Percentiles rank a stretch among this genome's conserved stretches.
These are phyloP conservation scores for Talaromyces sp. DNA, from an alignment of 2,329 filamentous ascomycete genomes.

Conservation along the genomic window DNA sequence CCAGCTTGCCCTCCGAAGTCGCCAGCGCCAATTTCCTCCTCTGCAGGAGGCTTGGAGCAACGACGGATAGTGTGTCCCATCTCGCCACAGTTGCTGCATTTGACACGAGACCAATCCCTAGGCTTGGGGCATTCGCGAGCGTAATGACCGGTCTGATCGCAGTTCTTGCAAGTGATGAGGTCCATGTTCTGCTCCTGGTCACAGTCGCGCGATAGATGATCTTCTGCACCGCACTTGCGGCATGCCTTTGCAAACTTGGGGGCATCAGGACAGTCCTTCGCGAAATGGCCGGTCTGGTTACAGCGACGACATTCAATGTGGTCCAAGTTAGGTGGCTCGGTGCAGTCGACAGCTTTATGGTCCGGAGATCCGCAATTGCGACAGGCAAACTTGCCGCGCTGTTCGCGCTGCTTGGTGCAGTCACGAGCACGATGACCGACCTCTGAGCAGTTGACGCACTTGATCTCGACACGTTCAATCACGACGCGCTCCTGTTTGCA, in stretches of 20 bases:
- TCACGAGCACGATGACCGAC: conserved; percentile 50
- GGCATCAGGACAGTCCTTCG: conserved; percentile 44
- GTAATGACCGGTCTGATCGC: conserved; percentile 44
- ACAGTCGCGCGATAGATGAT: conserved; percentile 43
- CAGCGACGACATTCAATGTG: conserved; percentile 46
- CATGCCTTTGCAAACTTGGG: conserved; percentile 35
- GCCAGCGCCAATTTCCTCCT: conserved; percentile 18
- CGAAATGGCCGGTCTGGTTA: conserved; percentile 45
- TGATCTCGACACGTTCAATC: conserved; percentile 43
- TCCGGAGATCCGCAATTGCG: conserved; percentile 52
- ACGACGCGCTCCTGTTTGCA: conserved; percentile 48
- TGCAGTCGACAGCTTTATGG: conserved; percentile 49
- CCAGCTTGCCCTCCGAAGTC: neutral
- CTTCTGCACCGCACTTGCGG: conserved; percentile 46
- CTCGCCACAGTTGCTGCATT: conserved; percentile 45
- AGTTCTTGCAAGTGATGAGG: conserved; percentile 45
- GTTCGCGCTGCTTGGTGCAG: conserved; percentile 37
- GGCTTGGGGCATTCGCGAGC: conserved; percentile 44
- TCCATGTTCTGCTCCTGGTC: conserved; percentile 40
- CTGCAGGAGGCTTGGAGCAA: conserved; percentile 31
- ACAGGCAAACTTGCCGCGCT: conserved; percentile 40
- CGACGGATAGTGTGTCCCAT: conserved; percentile 44
- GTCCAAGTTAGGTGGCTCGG: conserved; percentile 43
- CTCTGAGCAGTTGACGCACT: conserved; percentile 50
- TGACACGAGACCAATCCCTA: conserved; percentile 43